A percentile compares a stretch with the other conserved stretches of the same genome.
These are phyloP conservation scores for Letharia columbiana DNA, from an alignment of 495 filamentous ascomycete species.

Conservation along the genomic window DNA sequence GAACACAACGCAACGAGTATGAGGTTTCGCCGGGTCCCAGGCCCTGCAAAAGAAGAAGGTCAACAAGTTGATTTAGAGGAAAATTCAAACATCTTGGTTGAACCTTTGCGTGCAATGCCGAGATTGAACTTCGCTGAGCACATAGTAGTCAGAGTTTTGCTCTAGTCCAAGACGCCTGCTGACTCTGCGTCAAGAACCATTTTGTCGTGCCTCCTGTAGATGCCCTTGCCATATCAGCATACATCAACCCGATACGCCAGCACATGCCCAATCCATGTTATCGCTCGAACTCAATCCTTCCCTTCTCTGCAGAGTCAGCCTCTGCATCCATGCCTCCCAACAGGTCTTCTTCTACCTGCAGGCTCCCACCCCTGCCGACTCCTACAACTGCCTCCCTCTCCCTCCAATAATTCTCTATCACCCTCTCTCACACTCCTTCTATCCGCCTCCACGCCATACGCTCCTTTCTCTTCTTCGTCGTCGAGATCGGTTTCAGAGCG, in stretches of 20 bases:
- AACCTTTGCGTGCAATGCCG: neutral
- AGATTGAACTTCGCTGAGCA: neutral
- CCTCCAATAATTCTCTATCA: constrained; percentile 69
- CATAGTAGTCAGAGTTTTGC: neutral
- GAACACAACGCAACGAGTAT: neutral
- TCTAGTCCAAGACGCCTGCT: neutral
- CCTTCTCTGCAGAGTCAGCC: constrained; percentile 17
- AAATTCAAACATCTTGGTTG: neutral
- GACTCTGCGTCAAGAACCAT: neutral
- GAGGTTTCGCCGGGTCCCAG: neutral
- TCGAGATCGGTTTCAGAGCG: constrained; percentile 66
- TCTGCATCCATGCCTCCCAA: constrained; percentile 18
- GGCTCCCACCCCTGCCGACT: constrained; percentile 24
- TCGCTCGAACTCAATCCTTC: constrained; percentile 30
- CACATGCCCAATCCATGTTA: neutral
- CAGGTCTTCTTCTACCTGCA: constrained; percentile 17
- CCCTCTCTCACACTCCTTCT: constrained; percentile 58
- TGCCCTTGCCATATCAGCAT: neutral
- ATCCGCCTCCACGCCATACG: constrained; percentile 46
- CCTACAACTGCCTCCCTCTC: constrained; percentile 66
- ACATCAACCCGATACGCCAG: neutral
- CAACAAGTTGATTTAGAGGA: neutral
- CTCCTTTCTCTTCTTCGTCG: constrained; percentile 41
- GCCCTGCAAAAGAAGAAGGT: neutral
- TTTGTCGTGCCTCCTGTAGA: neutral